Base-by-base conservation (phyloP, 331 rosid species). In the Rhamnella rubrinervis region DNA sequence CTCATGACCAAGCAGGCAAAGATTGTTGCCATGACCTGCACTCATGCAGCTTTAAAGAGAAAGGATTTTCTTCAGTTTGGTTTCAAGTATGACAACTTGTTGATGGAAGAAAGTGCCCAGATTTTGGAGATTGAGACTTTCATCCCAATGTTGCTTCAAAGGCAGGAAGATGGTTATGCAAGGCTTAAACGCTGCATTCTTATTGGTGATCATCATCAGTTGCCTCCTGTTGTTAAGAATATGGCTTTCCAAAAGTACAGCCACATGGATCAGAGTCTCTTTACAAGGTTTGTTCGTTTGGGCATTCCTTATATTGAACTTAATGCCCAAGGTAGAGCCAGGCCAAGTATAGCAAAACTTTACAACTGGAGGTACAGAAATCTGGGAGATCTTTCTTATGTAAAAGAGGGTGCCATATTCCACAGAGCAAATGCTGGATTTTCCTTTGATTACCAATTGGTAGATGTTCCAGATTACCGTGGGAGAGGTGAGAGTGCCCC, bases 71-170 rank as follows among this genome's bases (percentile, higher is more conserved):
- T 93, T 56, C 95, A 86, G 81, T 68, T 91, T 66, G 98, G 98
- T 81, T 93, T 93, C 77, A 93, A 93, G 98, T 93, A 93, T 82
- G 98, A 93, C 85, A 91, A 93, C 85, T 83, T 93, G 86, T 76
- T 93, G 76, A 93, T 93, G 98, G 98, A 93, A 87, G 98, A 93
- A 84, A 93, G 98, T 80, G 98, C 97, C 39, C 98, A 93, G 64
- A 93, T 93, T 73, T 87, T 93, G 81, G 98, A 93, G 84, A 93
- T 93, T 47, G 98, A 93, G 71, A 93, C 98, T 77, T 91, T 93
- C 77, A 93, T 93, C 71, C 98, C 98, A 35, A 91, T 93, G 98
- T 85, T 93, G 81, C 96, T 91, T 73, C 96, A 91, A 81, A 89
- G 98, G 83, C 98, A 93, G 81, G 97, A 93, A 83, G 98, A 93